These are phyloP conservation scores for Penicillium desertorum DNA, from an alignment of 495 filamentous ascomycete genomes.

Conservation along the genomic window DNA sequence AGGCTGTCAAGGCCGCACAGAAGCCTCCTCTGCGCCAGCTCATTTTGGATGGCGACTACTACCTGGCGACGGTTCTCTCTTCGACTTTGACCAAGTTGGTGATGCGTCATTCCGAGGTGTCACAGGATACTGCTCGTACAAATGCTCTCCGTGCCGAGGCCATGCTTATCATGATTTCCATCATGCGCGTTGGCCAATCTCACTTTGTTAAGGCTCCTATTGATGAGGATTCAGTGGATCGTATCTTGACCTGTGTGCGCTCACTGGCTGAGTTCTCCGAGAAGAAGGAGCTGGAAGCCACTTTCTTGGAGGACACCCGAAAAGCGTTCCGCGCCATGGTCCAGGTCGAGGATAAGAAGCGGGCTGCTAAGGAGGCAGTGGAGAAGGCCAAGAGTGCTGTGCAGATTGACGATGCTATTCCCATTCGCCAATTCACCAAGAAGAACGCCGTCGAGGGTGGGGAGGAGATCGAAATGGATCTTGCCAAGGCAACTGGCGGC, in stretches of 20 bases:
- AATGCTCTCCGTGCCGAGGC: conserved; percentile 95
- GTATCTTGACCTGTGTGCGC: conserved; percentile 94
- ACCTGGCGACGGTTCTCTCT: conserved; percentile 89
- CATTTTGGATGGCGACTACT: conserved; percentile 97
- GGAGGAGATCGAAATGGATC: conserved; percentile 83
- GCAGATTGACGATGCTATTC: conserved; percentile 91
- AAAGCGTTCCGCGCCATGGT: conserved; percentile 99
- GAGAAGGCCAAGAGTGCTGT: conserved; percentile 93
- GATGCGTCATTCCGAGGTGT: conserved; percentile 96
- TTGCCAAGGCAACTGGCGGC: conserved; percentile 91
- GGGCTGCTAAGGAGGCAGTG: conserved; percentile 81
- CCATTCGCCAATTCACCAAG: conserved; percentile 89
- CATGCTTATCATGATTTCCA: conserved; percentile 99
- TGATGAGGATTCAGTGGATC: conserved; percentile 95
- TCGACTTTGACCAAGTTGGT: conserved; percentile 96
- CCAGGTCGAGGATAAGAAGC: conserved; percentile 95
- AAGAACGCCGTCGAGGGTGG: conserved; percentile 82
- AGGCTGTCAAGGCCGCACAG: conserved; percentile 94
- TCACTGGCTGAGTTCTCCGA: conserved; percentile 88
- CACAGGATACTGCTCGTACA: conserved; percentile 78
- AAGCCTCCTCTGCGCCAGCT: conserved; percentile 95
- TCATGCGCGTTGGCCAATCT: conserved; percentile 95
- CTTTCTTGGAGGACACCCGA: conserved; percentile 93
- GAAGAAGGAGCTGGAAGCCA: conserved; percentile 83
- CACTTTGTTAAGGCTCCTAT: conserved; percentile 97